Evolutionary conservation across 2,329 filamentous ascomycete species (phyloP), one percentile per base, ranked within the genome.

Genomic region (Emmonsiellopsis sp.): DNA sequence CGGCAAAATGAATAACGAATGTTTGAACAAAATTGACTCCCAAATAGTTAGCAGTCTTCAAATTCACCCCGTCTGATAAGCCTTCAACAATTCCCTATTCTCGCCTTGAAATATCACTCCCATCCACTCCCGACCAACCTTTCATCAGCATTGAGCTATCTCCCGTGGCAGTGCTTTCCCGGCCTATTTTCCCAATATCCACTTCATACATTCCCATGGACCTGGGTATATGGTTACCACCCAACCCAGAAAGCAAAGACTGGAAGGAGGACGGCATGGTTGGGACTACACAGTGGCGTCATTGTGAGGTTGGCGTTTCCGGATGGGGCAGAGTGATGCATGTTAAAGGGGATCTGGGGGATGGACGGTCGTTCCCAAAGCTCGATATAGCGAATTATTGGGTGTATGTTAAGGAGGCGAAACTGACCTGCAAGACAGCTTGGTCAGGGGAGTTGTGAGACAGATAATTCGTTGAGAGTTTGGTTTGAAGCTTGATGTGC

Each of bases 341-440:
- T 49, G 47, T 49, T 10, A 37, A 49, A n/a, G 47, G 47, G 7
- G 40, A 30, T 9, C 35, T 49, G 7, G 47, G 47, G 15, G 34
- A 49, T n/a, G 20, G 47, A n/a, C 11, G 15, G 8, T n/a, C 35
- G 5, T 49, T 49, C 16, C 47, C 47, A 4, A 37, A 49, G 6
- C 13, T 41, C 15, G 2, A 31, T 10, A 8, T 16, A 1, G 5
- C 16, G 4, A 26, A 37, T 7, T 40, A 38, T 5, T 49, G 47
- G 47, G 34, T 49, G 35, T 49, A 49, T 49, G 40, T 49, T 4
- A 49, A 32, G 38, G 20, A 49, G 11, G 47, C 47, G 35, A 49
- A 40, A n/a, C 10, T 49, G 35, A 49, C 16, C 16, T 49, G 34
- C 13, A 9, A 30, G 47, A 11, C 47, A 10, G 16, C 40, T 40